phyloP scores from a whole-genome alignment of 2,329 filamentous ascomycete genomes.

The Cordyceps fumosorosea region DNA sequence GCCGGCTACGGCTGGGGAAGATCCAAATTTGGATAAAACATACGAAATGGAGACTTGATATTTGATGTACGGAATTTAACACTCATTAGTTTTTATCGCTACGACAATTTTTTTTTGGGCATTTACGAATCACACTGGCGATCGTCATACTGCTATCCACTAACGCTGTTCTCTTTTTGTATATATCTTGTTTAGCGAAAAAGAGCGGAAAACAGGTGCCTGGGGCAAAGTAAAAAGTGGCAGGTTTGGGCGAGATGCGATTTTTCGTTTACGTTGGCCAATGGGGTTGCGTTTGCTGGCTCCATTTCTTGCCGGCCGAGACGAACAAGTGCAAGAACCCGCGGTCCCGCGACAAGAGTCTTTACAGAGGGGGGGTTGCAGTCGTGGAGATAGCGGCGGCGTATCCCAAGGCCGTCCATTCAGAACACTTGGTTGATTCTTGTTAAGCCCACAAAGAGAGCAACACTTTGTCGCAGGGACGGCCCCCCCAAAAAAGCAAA shows the following conservation, averaged over 20 bases:
- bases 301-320: background rate
- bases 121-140: background rate
- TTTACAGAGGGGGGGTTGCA: background rate
- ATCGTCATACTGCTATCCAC: background rate
- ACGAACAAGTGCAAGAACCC: background rate
- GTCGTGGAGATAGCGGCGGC: background rate
- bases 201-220: background rate
- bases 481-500: background rate
- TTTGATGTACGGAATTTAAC: background rate
- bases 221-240: background rate
- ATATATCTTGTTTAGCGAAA: background rate
- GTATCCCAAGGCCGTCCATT: background rate
- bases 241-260: background rate
- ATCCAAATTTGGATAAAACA: conserved; percentile 6
- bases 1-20: conserved; percentile 1
- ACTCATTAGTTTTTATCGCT: background rate
- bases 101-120: background rate
- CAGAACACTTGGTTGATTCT: background rate
- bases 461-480: background rate
- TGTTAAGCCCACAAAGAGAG: background rate
- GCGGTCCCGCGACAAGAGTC: background rate
- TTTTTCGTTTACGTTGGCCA: background rate
- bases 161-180: background rate
- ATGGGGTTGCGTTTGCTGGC: background rate
- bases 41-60: background rate